Base-by-base conservation (phyloP, 2,329 filamentous ascomycete species). In the Furcasterigmium sp. region DNA sequence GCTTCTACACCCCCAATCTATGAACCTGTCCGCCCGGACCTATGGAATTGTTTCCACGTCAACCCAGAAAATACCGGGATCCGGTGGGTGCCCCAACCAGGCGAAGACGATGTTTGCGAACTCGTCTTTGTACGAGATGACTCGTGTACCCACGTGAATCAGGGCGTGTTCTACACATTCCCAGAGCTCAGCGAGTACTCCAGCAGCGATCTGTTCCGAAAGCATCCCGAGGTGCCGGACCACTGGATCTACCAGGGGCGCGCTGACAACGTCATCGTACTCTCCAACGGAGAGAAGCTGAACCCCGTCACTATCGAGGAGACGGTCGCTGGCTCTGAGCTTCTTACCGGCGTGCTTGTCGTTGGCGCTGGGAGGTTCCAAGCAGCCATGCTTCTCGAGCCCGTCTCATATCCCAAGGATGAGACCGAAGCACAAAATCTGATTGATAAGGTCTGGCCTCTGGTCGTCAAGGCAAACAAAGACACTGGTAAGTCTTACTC, bases 281-380 rank as follows among this genome's bases (percentile, higher is more conserved):
- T 77, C 28, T 68, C 64, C 2, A 74, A 69, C 37, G 72, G 72
- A 21, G 69, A 75, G 56, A 76, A 76, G 53, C 50, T 75, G 7
- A 76, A 77, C 46, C 54, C 56, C 3, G 55, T 69, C 4, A 62
- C 58, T 3, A 68, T 74, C 26, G 72, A 75, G 47, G 50, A 55
- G 0, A 60, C 59, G 13, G 52, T 76, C 3, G 46, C 51, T 7
- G 55, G 53, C 10, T 69, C 73, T 36, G 62, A 66, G 0, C 48
- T 56, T 2, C 49, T 76, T 26, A 62, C 59, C 10, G 64, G 64
- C 2, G 69, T 65, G 0, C 9, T 75, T 1, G 67, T 76, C 1
- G 68, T 75, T 0, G 75, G 75, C 3, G 51, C 62, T 14, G 61
- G 65, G 35, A 57, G 52, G 3, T 72, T 77, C 50, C 68, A 76